Evolutionary conservation across 805 yeast species (phyloP).

Genomic region (Candida koratica): DNA sequence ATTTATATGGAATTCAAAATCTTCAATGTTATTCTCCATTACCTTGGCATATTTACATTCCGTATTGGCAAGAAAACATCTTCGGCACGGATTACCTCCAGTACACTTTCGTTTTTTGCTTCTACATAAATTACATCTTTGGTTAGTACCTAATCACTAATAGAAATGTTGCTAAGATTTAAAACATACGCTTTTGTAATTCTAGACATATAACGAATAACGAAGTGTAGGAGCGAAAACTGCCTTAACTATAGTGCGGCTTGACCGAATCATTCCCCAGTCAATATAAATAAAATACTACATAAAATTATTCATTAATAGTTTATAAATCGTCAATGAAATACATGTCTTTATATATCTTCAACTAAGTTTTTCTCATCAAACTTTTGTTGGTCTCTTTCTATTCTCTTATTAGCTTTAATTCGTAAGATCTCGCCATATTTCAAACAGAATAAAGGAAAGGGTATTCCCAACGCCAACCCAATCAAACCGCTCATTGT

Average conservation of each 20-base stretch:
- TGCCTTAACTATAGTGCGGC: too few species aligned
- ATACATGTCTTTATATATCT: too few species aligned
- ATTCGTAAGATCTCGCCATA: slow-evolving; percentile 34
- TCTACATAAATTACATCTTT: slow-evolving; percentile 5
- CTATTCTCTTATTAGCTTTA: slow-evolving; percentile 51
- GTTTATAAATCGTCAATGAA: too few species aligned
- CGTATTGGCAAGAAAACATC: slow-evolving; percentile 7
- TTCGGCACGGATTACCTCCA: slow-evolving; percentile 7
- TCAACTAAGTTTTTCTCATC: slow-evolving; percentile 10
- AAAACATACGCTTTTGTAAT: slow-evolving; percentile 6
- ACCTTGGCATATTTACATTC: slow-evolving; percentile 5
- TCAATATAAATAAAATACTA: too few species aligned
- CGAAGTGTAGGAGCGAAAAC: too few species aligned
- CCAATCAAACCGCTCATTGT: slow-evolving; percentile 36
- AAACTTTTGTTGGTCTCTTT: slow-evolving; percentile 35
- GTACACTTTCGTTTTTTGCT: slow-evolving; percentile 8
- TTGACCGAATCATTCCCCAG: too few species aligned
- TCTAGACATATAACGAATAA: slow-evolving; percentile 6
- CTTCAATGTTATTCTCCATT: slow-evolving; percentile 3
- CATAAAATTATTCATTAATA: too few species aligned
- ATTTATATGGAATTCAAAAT: slow-evolving; percentile 4
- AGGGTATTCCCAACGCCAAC: slow-evolving; percentile 33
- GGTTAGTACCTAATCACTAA: background rate
- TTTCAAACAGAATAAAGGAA: slow-evolving; percentile 33
- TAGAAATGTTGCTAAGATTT: background rate